A percentile compares a stretch with the other conserved stretches of the same genome.
These are phyloP conservation scores for Xylariaceae sp. DNA, from an alignment of 2,329 filamentous ascomycete genomes.

Conservation along the genomic window DNA sequence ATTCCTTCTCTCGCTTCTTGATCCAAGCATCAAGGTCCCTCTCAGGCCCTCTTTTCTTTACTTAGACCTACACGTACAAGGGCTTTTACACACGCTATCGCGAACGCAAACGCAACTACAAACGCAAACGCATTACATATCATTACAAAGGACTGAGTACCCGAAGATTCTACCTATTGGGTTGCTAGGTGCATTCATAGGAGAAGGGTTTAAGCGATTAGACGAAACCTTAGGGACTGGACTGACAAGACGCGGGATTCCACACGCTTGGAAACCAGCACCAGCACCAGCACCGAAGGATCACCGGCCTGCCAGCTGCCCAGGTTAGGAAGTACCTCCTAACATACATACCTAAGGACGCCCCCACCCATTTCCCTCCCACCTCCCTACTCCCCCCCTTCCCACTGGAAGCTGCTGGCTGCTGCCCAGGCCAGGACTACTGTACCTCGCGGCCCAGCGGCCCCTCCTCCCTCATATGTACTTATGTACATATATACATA, in stretches of 20 bases:
- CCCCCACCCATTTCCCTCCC: too few relatives aligned
- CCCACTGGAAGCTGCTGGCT: too few relatives aligned
- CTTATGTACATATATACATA: constrained; percentile 10
- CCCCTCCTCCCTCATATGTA: constrained; percentile 4
- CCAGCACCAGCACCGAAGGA: too few relatives aligned
- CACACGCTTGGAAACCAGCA: neutral
- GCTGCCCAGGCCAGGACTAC: neutral
- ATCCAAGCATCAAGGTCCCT: constrained; percentile 19
- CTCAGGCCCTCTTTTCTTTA: constrained; percentile 14
- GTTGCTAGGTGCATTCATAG: neutral
- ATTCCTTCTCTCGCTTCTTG: constrained; percentile 10
- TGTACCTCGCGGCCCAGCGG: neutral
- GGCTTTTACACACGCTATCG: neutral
- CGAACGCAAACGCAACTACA: neutral
- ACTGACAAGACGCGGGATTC: neutral
- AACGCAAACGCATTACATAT: neutral
- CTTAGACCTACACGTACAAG: neutral
- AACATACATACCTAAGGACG: too few relatives aligned
- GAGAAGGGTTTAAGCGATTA: neutral
- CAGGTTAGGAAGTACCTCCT: too few relatives aligned
- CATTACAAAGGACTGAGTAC: too few relatives aligned
- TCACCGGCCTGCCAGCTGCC: too few relatives aligned
- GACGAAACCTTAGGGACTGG: too few relatives aligned
- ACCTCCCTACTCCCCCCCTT: too few relatives aligned
- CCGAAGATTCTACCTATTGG: neutral